Evolutionary conservation across 2,329 filamentous ascomycete species (phyloP).

Genomic region (Fusarium coicis): DNA sequence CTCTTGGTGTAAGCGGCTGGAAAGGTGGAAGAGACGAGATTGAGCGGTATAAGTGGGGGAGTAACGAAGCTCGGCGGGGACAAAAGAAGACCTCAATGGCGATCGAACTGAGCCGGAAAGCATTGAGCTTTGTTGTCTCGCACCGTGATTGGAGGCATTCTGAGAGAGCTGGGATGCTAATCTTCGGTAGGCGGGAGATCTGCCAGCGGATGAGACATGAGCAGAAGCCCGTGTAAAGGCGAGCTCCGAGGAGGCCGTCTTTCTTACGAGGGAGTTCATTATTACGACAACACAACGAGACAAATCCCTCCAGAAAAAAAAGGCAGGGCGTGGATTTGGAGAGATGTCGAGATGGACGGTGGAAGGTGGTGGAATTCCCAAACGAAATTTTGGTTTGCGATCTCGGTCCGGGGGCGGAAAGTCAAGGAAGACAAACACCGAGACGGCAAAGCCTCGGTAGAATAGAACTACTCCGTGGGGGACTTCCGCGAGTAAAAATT

Average conservation of each 20-base stretch:
- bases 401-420: conserved; percentile 50
- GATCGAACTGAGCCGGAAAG: conserved; percentile 47
- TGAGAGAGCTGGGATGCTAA: conserved; percentile 54
- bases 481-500: conserved; percentile 41
- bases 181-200: conserved; percentile 61
- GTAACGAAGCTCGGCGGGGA: conserved; percentile 49
- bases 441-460: conserved; percentile 50
- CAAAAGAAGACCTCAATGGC: conserved; percentile 59
- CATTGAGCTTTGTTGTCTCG: conserved; percentile 42
- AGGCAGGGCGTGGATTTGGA: conserved; percentile 41
- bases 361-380: conserved; percentile 46
- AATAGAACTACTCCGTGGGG: conserved; percentile 16
- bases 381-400: conserved; percentile 54
- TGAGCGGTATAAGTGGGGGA: conserved; percentile 47
- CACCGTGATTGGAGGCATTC: conserved; percentile 42
- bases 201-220: conserved; percentile 53
- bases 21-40: conserved; percentile 49
- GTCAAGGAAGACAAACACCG: conserved; percentile 47
- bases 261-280: conserved; percentile 61
- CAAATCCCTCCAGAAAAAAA: conserved; percentile 46
- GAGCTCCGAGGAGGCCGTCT: conserved; percentile 54
- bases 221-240: conserved; percentile 56
- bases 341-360: conserved; percentile 31
- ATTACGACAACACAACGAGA: conserved; percentile 44
- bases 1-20: conserved; percentile 45